A percentile compares a stretch with the other conserved stretches of the same genome.
Conservation (phyloP, 192 early-diverging fungal species). For the Phycomyces blakesleeanus region DNA sequence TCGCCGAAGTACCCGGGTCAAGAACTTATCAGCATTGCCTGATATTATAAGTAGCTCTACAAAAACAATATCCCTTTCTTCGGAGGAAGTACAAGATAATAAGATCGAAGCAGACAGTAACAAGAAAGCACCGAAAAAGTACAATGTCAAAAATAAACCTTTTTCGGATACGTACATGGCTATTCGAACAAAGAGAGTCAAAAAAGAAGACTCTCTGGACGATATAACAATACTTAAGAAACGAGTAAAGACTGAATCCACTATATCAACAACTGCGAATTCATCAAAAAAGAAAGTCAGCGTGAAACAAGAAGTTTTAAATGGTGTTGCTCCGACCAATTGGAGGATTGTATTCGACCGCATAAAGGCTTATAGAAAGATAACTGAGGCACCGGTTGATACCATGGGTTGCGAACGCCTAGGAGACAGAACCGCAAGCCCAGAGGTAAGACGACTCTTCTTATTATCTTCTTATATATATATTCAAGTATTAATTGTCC, state of each 20-base stretch:
- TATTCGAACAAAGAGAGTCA: no score
- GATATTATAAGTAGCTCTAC: no score
- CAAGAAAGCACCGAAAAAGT: no score
- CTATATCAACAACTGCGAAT: background rate
- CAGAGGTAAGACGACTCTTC: constrained; percentile 7
- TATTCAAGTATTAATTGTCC: background rate
- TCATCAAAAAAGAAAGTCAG: background rate
- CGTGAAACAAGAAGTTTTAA: background rate
- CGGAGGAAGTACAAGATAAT: no score
- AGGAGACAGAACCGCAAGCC: constrained; percentile 40
- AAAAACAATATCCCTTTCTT: no score
- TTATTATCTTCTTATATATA: background rate
- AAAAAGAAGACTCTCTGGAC: no score
- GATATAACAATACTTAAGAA: background rate
- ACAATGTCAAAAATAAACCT: no score
- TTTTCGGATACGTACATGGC: no score
- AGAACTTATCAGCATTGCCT: background rate
- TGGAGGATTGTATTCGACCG: constrained; percentile 65
- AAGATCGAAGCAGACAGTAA: no score
- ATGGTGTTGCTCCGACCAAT: constrained; percentile 32
- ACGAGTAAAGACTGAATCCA: background rate
- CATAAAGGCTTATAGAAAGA: constrained; percentile 65
- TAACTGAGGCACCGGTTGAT: constrained; percentile 77
- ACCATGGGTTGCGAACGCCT: constrained; percentile 83
- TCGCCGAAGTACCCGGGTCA: background rate